A percentile compares a stretch with the other conserved stretches of the same genome.
Evolutionary conservation across 495 filamentous ascomycete species (phyloP).

Genomic region (Aspergillus cristatus): DNA sequence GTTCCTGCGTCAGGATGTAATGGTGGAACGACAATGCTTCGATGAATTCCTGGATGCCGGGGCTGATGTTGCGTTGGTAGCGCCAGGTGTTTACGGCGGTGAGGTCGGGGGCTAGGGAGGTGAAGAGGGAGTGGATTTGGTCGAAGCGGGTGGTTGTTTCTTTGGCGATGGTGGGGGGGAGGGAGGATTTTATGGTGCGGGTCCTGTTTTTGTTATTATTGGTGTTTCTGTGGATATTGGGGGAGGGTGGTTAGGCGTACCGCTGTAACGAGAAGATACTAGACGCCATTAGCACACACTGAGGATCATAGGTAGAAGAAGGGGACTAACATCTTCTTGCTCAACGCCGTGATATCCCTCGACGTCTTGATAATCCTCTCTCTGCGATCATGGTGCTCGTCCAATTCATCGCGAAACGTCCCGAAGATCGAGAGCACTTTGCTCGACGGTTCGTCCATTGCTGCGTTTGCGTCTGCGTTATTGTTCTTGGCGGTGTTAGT

Average conservation of each 20-base stretch:
- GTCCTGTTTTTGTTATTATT: conserved; percentile 35
- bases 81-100: conserved; percentile 69
- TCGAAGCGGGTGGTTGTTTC: conserved; percentile 54
- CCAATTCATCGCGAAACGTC: conserved; percentile 74
- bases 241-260: conserved; percentile 32
- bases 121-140: conserved; percentile 61
- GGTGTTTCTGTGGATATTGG: conserved; percentile 3
- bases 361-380: conserved; percentile 83
- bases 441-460: conserved; percentile 18
- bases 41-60: conserved; percentile 83
- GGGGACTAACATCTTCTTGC: conserved; percentile 83
- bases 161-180: conserved; percentile 55
- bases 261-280: conserved; percentile 88
- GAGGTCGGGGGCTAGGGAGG: conserved; percentile 60
- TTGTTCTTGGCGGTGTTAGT: conserved; percentile 3
- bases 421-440: conserved; percentile 70
- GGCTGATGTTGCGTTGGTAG: conserved; percentile 65
- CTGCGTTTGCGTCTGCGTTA: conserved; percentile 4
- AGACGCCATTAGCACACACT: neutral
- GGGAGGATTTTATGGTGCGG: conserved; percentile 49
- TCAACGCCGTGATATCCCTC: conserved; percentile 81
- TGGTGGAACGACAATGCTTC: conserved; percentile 81
- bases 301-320: neutral
- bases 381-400: conserved; percentile 88
- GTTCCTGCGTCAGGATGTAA: conserved; percentile 67